Base-by-base conservation (phyloP, 2,329 filamentous ascomycete species). In the Scopulariopsis brevicaulis region DNA sequence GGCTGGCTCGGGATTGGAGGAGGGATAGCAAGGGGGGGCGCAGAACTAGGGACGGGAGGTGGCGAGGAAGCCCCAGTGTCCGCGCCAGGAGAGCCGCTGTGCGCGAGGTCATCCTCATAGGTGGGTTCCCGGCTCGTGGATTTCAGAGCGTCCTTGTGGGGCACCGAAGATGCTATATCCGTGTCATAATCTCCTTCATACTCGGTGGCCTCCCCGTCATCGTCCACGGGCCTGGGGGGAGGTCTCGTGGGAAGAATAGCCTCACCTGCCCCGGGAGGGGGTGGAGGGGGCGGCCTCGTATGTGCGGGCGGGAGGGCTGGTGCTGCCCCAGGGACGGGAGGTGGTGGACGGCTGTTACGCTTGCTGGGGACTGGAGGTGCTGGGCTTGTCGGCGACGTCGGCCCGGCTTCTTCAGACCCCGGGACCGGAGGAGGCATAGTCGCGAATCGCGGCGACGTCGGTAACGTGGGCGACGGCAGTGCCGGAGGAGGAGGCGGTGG, bases 181-280 rank as follows among this genome's bases (percentile, higher is more conserved):
- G 94, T 97, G 65, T 97, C 94, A 68, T 97, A 97, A 67, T 97
- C 94, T 7, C 93, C 94, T 68, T 99, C 94, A 67, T 97, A 97
- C 67, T 96, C 93, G 0, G 90, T 95, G 37, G 90, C 81, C 66
- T 95, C 91, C 60, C 88, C 90, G 28, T 84, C 85, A 15, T 86
- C 85, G 25, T 74, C 79, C 60, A 74, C 75, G 59, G 73, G 70
- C 11, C 66, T 64, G 12, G 71, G 71, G 61, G 77, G 67, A 58
- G 72, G 64, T 25, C 79, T 73, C 14, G 76, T 72, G 12, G 73
- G 64, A 1, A 69, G 64, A 54, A 74, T 74, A 57, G 35, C 20
- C 63, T 86, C 82, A 54, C 75, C 73, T 1, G 85, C 86, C 15
- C 76, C 61, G 83, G 80, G 79, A 2, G 86, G 85, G 1, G 85